A percentile compares a stretch with the other conserved stretches of the same genome.
Evolutionary conservation across 1,284 basidiomycete species (phyloP).

Genomic region (Austroboletus niveus): DNA sequence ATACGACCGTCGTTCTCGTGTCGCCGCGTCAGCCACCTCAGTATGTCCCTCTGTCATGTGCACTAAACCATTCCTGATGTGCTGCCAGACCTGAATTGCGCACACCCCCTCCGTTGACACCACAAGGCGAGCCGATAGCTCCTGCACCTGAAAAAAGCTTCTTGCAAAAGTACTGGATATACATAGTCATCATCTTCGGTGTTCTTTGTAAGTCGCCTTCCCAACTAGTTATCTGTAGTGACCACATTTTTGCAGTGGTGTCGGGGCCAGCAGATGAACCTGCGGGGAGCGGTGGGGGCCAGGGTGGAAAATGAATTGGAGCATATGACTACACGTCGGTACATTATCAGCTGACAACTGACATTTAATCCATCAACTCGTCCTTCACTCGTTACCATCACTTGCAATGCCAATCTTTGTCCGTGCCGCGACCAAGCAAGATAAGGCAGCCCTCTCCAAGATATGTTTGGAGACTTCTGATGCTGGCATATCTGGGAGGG

Average conservation of each 20-base stretch:
- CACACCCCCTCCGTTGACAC: slow-evolving; percentile 62
- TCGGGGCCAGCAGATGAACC: slow-evolving; percentile 31
- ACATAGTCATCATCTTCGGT: slow-evolving; percentile 61
- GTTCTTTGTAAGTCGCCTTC: slow-evolving; percentile 50
- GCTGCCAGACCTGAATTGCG: slow-evolving; percentile 59
- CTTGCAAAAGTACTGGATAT: slow-evolving; percentile 88
- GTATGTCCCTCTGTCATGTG: slow-evolving; percentile 39
- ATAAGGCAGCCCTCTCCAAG: slow-evolving; percentile 55
- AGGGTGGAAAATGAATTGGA: slow-evolving; percentile 21
- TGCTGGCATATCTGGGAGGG: slow-evolving; percentile 64
- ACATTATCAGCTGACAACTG: slow-evolving; percentile 9
- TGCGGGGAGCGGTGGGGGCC: slow-evolving; percentile 19
- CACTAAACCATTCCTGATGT: slow-evolving; percentile 6
- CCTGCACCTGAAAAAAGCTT: slow-evolving; percentile 73
- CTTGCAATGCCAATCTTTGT: slow-evolving; percentile 47
- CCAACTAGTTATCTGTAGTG: not conserved
- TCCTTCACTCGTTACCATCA: not conserved
- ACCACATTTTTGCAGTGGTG: slow-evolving; percentile 20
- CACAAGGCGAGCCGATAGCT: slow-evolving; percentile 60
- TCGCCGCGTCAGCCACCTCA: slow-evolving; percentile 51
- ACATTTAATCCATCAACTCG: not conserved
- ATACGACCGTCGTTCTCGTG: slow-evolving; percentile 54
- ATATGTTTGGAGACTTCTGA: slow-evolving; percentile 75
- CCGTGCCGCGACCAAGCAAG: slow-evolving; percentile 53
- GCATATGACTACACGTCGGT: slow-evolving; percentile 10